These are phyloP conservation scores for Polysphondylium violaceum DNA, from an alignment of 78 protist genomes.

Conservation along the genomic window DNA sequence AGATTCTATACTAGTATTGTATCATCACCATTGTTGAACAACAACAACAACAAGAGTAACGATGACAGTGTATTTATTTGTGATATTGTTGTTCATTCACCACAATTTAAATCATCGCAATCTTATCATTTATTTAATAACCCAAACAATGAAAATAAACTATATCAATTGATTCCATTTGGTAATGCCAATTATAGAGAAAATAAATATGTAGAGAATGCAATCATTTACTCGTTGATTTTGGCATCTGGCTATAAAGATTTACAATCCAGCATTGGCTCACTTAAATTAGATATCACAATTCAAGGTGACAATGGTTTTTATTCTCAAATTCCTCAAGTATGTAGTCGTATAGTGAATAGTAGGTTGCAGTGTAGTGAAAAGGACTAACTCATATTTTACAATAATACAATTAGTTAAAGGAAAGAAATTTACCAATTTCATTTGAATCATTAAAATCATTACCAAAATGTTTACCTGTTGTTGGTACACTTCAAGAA, in stretches of 20 bases:
- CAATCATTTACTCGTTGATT: constrained; percentile 39
- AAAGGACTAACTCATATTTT: neutral
- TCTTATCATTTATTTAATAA: constrained; percentile 13
- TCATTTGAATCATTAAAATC: constrained; percentile 48
- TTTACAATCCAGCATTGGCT: neutral
- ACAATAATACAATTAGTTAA: neutral
- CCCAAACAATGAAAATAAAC: neutral
- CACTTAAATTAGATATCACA: no score
- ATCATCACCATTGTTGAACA: neutral
- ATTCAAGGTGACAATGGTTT: constrained; percentile 87
- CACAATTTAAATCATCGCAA: constrained; percentile 72
- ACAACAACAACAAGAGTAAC: neutral
- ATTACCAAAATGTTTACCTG: constrained; percentile 60
- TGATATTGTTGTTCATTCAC: constrained; percentile 49
- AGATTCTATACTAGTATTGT: constrained; percentile 78
- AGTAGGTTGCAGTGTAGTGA: neutral
- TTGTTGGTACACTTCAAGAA: constrained; percentile 20
- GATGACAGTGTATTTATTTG: neutral
- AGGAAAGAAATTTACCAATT: constrained; percentile 43
- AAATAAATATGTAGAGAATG: constrained; percentile 71
- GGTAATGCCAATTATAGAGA: constrained; percentile 15
- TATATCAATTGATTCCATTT: constrained; percentile 12
- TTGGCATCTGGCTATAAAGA: neutral
- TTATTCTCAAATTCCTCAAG: constrained; percentile 88
- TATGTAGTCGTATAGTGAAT: neutral